Evolutionary conservation across 371 early-diverging fungal genomes (phyloP), one percentile per base, ranked within the genome.

Genomic region (Umbelopsis sp.): DNA sequence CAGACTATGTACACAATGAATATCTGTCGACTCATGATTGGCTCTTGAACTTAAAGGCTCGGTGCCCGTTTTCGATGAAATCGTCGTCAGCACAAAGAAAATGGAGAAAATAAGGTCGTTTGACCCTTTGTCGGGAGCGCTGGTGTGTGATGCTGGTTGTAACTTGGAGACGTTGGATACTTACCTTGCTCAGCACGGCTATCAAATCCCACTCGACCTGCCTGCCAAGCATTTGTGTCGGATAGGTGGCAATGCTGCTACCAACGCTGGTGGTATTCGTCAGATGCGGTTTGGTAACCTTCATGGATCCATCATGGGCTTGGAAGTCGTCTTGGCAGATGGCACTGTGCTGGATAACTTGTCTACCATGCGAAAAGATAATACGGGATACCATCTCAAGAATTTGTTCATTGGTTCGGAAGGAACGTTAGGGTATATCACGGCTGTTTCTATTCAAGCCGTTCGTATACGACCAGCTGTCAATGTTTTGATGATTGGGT

Each of bases 331-430:
- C 0, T 77, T 96, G 38, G 87, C 99, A 0, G 94, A 97, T 73
- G 99, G 99, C 0, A 90, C 91, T 0, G 79, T 98, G 3, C 76
- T 98, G 57, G 89, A 97, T 44, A 94, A 91, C 45, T 77, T 95
- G 44, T 84, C 87, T 4, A 89, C 93, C 0, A 74, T 94, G 73
- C 87, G 91, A 65, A 96, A 88, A 80, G 98, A 91, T 75, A 97
- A 92, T 79, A 93, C 95, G 32, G 96, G 98, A 0, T 96, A 94
- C 67, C 95, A 98, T 74, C 76, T 98, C 50, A 97, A 97, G 79
- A 95, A 98, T 71, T 76, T 98, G 25, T 96, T 98, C 74, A 95
- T 98, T 68, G 99, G 99, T 3, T 86, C 94, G 1, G 99, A 98
- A 73, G 99, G 99, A n/a, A 94, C 96, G 1, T 74, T 98, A 44